A percentile compares a stretch with the other conserved stretches of the same genome.
Conservation (phyloP, 805 yeast genomes). For the Starmerella vaccinii region DNA sequence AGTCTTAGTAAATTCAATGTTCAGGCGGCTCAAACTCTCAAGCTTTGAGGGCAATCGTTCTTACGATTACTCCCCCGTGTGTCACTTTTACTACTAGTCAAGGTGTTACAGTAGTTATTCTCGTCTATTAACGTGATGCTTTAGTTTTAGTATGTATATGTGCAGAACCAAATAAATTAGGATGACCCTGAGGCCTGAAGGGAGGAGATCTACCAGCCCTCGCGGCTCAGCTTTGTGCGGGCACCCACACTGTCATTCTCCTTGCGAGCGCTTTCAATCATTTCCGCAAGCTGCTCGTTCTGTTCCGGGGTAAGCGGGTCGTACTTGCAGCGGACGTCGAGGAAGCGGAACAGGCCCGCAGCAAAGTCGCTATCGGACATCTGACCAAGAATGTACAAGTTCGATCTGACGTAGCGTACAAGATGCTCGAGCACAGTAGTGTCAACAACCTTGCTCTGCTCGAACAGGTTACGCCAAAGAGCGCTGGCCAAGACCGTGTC, state of each 20-base stretch:
- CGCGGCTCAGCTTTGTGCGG: conserved; percentile 21
- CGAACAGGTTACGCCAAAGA: conserved; percentile 69
- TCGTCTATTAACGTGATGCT: too few species aligned
- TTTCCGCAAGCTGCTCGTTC: conserved; percentile 29
- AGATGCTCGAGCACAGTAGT: conserved; percentile 75
- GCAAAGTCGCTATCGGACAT: conserved; percentile 90
- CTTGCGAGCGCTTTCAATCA: conserved; percentile 26
- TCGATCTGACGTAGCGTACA: conserved; percentile 83
- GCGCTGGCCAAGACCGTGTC: conserved; percentile 43
- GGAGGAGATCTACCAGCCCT: conserved; percentile 22
- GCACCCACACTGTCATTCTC: conserved; percentile 21
- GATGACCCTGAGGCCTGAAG: background rate
- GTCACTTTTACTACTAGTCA: too few species aligned
- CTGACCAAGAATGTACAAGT: conserved; percentile 73
- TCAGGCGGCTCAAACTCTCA: background rate
- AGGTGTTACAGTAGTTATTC: too few species aligned
- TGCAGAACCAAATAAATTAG: conserved; percentile 3
- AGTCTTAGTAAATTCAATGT: too few species aligned
- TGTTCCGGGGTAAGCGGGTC: conserved; percentile 59
- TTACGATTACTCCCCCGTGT: too few species aligned
- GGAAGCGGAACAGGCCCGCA: conserved; percentile 75
- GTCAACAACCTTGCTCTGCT: conserved; percentile 72
- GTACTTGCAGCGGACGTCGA: conserved; percentile 71
- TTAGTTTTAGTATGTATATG: background rate
- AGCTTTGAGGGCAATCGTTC: too few species aligned